Conservation (phyloP, 2,329 filamentous ascomycete genomes). For the Fusarium tjaetaba region DNA sequence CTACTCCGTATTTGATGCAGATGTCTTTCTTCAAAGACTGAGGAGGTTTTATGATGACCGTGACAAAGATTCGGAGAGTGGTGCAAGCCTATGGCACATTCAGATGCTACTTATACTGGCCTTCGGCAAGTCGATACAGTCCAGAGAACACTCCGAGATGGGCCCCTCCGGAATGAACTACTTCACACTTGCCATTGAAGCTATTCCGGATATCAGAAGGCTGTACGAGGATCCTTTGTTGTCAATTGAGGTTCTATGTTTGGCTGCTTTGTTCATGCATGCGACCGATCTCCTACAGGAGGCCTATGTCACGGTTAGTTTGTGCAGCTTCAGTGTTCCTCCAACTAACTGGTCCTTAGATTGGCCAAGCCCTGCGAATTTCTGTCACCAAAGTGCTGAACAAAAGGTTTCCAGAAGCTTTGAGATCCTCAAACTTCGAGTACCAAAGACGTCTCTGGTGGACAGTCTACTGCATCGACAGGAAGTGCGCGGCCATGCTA, state of each 20-base stretch:
- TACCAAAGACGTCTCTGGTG: constrained; percentile 34
- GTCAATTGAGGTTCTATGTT: constrained; percentile 33
- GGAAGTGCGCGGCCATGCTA: constrained; percentile 32
- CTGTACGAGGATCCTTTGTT: constrained; percentile 29
- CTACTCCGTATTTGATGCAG: constrained; percentile 25
- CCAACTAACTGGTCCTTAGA: neutral
- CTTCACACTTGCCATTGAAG: constrained; percentile 29
- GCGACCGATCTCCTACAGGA: constrained; percentile 34
- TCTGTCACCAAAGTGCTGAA: constrained; percentile 31
- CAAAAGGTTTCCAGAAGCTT: constrained; percentile 25
- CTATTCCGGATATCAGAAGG: constrained; percentile 30
- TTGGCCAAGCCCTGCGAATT: constrained; percentile 30
- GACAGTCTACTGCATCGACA: constrained; percentile 37
- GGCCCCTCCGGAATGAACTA: constrained; percentile 33
- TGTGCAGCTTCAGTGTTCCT: neutral
- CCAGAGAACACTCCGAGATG: constrained; percentile 32
- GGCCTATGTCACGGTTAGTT: constrained; percentile 30
- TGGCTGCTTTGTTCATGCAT: constrained; percentile 35
- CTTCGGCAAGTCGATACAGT: constrained; percentile 32
- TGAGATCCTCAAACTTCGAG: constrained; percentile 22
- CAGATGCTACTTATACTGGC: constrained; percentile 34
- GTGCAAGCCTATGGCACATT: constrained; percentile 29
- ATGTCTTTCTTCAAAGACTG: constrained; percentile 9
- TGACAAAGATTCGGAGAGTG: neutral
- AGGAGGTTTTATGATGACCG: constrained; percentile 24